A percentile compares a stretch with the other conserved stretches of the same genome.
Evolutionary conservation across 176 grass and related monocot species (phyloP).

Genomic region (Avena eriantha): DNA sequence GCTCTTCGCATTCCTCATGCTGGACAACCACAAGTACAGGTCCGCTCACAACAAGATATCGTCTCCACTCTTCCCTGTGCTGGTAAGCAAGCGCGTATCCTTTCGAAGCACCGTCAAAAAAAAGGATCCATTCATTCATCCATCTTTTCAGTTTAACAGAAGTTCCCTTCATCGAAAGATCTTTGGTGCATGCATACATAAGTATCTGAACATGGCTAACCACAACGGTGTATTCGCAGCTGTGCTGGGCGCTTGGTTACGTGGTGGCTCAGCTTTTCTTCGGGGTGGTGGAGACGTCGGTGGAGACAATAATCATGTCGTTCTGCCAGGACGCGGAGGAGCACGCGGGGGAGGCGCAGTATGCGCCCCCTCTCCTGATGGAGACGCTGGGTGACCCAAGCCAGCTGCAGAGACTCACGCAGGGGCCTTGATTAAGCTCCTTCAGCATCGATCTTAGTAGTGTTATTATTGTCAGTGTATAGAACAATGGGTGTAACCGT

Average conservation of each 20-base stretch:
- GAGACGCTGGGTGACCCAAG: constrained; percentile 76
- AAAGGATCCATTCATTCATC: no score
- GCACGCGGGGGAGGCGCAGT: constrained; percentile 80
- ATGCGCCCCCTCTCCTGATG: constrained; percentile 84
- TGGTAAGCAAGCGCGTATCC: constrained; percentile 52
- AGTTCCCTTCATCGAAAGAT: no score
- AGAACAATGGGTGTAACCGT: background rate
- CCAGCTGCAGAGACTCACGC: constrained; percentile 74
- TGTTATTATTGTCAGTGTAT: background rate
- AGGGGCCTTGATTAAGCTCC: constrained; percentile 54
- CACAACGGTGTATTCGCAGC: constrained; percentile 20
- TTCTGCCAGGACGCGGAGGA: constrained; percentile 97
- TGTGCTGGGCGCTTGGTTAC: constrained; percentile 84
- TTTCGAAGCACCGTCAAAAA: background rate
- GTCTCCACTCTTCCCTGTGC: constrained; percentile 83
- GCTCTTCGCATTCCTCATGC: constrained; percentile 91
- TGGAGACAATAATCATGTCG: constrained; percentile 87
- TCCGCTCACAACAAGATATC: constrained; percentile 92
- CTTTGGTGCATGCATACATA: background rate
- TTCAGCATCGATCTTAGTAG: background rate
- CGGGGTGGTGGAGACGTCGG: constrained; percentile 78
- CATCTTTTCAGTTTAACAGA: no score
- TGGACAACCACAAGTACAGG: constrained; percentile 90
- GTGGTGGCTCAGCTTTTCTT: constrained; percentile 92
- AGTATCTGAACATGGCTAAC: background rate